Evolutionary conservation across 352 stramenopile genomes (phyloP).

Genomic region (Phytophthora syringae): DNA sequence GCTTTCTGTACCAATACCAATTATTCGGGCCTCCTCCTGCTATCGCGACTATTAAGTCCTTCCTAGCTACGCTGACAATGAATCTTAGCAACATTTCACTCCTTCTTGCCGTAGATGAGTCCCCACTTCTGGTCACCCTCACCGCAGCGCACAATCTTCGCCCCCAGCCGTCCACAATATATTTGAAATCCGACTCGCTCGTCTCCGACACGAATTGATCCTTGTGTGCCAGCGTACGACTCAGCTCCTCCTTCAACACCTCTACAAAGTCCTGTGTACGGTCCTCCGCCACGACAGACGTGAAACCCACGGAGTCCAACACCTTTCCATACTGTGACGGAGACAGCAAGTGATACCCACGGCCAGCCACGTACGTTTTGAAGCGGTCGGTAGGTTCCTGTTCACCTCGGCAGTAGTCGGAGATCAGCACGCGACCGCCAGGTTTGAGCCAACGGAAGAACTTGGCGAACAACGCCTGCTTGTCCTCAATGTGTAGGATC

Average conservation of each 20-base stretch:
- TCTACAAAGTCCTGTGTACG: slow-evolving; percentile 71
- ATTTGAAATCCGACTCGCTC: slow-evolving; percentile 68
- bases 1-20: too few species aligned
- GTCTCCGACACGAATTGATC: slow-evolving; percentile 75
- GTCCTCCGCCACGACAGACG: slow-evolving; percentile 61
- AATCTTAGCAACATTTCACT: too few species aligned
- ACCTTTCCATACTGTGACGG: slow-evolving; percentile 64
- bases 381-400: slow-evolving; percentile 56
- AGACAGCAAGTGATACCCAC: slow-evolving; percentile 73
- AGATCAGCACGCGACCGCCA: slow-evolving; percentile 66
- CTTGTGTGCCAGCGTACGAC: slow-evolving; percentile 60
- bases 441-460: slow-evolving; percentile 77
- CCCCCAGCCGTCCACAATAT: slow-evolving; percentile 72
- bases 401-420: slow-evolving; percentile 77
- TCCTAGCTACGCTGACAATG: too few species aligned
- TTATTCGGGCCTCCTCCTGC: too few species aligned
- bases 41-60: too few species aligned
- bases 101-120: slow-evolving; percentile 72
- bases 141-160: slow-evolving; percentile 68
- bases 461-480: slow-evolving; percentile 62
- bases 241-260: slow-evolving; percentile 70
- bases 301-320: slow-evolving; percentile 59
- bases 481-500: slow-evolving; percentile 77
- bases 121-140: slow-evolving; percentile 83
- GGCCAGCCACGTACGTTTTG: slow-evolving; percentile 61